Base-by-base conservation (phyloP, 148 eudicot species). In the Simmondsia chinensis region DNA sequence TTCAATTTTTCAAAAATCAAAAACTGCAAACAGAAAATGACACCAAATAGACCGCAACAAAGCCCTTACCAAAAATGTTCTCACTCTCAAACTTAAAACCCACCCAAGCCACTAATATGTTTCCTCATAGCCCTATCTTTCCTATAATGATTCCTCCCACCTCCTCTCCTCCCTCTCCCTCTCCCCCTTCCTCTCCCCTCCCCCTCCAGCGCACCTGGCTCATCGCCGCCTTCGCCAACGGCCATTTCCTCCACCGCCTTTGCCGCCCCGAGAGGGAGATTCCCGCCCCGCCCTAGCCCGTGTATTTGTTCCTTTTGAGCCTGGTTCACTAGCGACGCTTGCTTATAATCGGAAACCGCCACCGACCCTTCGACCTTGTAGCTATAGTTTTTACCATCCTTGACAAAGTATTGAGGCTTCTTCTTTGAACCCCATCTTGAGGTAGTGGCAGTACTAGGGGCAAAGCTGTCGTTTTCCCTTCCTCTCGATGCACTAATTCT, bases 301-400 rank as follows among this genome's bases (percentile, higher is more conserved):
- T 85, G 86, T 33, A 91, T 71, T n/a, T 46, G 26, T 39, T 76
- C 95, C 41, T 57, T 85, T 46, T 79, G 88, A 1, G 76, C 73
- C 49, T 64, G 76, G 36, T 66, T 85, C 12, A 85, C 56, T 54
- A 86, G 8, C 2, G 69, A 28, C 5, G 97, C 95, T 57, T 91
- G 95, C 7, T 76, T 65, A 36, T 59, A 61, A 55, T 85, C 81
- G 5, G 79, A 66, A 38, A 71, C 97, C 2, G 83, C 97, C 11
- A 91, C 70, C 10, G 97, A 68, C 16, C 87, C 97, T n/a, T 72
- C 80, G 14, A 85, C 95, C 57, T 91, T 91, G 61, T 91, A 91
- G 60, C 94, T 85, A 60, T 91, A 91, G 48, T 91, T 85, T 55
- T 91, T 91, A 31, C 97, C 97, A 66, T 91, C 97, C 51, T 91